These are phyloP conservation scores for Scheffersomyces coipomensis DNA, from an alignment of 805 yeast species.

Conservation along the genomic window DNA sequence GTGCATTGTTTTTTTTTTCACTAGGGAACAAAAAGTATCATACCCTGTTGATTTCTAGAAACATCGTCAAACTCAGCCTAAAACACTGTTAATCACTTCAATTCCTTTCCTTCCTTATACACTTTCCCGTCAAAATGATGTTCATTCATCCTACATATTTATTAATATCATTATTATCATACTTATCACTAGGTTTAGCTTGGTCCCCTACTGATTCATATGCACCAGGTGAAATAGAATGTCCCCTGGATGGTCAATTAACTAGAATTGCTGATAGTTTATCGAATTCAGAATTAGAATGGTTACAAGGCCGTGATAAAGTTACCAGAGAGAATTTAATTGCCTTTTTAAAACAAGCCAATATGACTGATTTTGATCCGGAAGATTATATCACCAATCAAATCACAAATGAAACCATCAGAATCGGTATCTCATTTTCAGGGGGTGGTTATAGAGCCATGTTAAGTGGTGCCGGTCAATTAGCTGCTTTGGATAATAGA, in stretches of 20 bases:
- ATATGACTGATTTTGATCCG: constrained; percentile 48
- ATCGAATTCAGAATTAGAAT: constrained; percentile 46
- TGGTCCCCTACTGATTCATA: constrained; percentile 61
- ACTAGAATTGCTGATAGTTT: constrained; percentile 50
- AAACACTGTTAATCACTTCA: no score
- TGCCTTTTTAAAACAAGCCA: constrained; percentile 45
- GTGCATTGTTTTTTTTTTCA: neutral
- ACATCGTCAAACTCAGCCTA: no score
- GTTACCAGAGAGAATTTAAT: constrained; percentile 46
- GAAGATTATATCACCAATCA: constrained; percentile 27
- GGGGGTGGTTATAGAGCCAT: constrained; percentile 43
- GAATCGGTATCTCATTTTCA: constrained; percentile 32
- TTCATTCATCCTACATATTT: neutral
- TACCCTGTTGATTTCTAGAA: no score
- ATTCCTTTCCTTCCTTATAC: neutral
- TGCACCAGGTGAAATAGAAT: constrained; percentile 58
- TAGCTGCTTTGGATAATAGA: constrained; percentile 38
- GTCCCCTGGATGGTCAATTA: constrained; percentile 40
- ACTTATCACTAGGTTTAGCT: constrained; percentile 7
- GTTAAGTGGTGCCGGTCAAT: constrained; percentile 42
- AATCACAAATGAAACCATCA: constrained; percentile 23
- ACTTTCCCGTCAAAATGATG: neutral
- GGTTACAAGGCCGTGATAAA: constrained; percentile 51
- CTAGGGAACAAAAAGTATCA: no score
- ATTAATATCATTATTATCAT: neutral